Evolutionary conservation across 2,329 filamentous ascomycete species (phyloP).

Genomic region (Fusarium sp.): DNA sequence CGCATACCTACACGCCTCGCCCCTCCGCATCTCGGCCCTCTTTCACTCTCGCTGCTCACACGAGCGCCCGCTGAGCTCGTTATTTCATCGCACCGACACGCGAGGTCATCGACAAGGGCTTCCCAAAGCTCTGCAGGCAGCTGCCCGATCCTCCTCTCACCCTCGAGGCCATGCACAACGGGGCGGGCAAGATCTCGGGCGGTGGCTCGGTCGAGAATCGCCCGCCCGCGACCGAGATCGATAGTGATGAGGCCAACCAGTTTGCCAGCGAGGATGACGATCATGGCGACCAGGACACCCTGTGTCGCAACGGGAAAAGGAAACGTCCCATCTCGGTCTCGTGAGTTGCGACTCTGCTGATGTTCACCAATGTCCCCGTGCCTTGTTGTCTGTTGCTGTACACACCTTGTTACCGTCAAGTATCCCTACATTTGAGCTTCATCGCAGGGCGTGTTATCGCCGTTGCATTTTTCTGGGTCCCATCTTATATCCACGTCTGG

Average conservation of each 20-base stretch:
- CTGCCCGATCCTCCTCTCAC: slow-evolving; percentile 20
- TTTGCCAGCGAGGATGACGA: slow-evolving; percentile 61
- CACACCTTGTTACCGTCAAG: slow-evolving; percentile 18
- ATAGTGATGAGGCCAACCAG: slow-evolving; percentile 63
- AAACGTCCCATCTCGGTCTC: slow-evolving; percentile 75
- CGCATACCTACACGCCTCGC: slow-evolving; percentile 18
- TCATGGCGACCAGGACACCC: slow-evolving; percentile 58
- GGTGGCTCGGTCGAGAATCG: slow-evolving; percentile 51
- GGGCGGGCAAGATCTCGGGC: slow-evolving; percentile 46
- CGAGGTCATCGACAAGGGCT: slow-evolving; percentile 32
- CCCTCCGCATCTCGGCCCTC: slow-evolving; percentile 4
- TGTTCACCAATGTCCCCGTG: slow-evolving; percentile 4
- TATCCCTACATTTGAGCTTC: slow-evolving; percentile 24
- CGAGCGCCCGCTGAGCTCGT: slow-evolving; percentile 33
- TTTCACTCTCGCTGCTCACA: slow-evolving; percentile 11
- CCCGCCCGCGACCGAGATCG: slow-evolving; percentile 56
- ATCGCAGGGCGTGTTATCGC: slow-evolving; percentile 10
- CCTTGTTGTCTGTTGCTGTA: slow-evolving; percentile 25
- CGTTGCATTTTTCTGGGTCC: slow-evolving; percentile 15
- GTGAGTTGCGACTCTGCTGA: slow-evolving; percentile 56
- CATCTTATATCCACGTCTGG: slow-evolving; percentile 37
- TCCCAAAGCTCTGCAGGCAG: slow-evolving; percentile 19
- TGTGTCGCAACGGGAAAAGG: slow-evolving; percentile 64
- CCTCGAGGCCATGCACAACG: slow-evolving; percentile 46
- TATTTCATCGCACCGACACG: slow-evolving; percentile 38